Conservation (phyloP, 108 stramenopile genomes). For the Heterococcus sp. region DNA sequence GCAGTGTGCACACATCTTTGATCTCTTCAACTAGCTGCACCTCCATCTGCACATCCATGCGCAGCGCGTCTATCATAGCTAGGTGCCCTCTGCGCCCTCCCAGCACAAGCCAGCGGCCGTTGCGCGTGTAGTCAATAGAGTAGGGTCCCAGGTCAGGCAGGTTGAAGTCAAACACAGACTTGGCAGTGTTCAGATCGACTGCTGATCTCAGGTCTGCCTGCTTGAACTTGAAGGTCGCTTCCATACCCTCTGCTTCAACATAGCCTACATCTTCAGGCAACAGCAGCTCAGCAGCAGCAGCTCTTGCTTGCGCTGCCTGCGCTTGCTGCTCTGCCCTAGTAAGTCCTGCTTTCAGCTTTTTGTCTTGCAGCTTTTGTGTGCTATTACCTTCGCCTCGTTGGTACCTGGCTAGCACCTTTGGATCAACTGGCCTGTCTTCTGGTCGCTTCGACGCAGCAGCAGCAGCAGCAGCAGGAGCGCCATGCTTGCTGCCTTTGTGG, state of each 20-base stretch:
- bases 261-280: conserved; percentile 52
- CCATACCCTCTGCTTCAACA: conserved; percentile 60
- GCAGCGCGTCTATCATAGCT: conserved; percentile 37
- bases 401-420: neutral
- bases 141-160: conserved; percentile 61
- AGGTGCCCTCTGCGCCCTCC: conserved; percentile 50
- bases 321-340: conserved; percentile 23
- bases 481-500: no score
- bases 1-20: conserved; percentile 85
- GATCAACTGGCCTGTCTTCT: neutral
- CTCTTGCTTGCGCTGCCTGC: conserved; percentile 41
- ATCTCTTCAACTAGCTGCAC: conserved; percentile 67
- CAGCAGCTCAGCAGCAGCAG: conserved; percentile 59
- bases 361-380: conserved; percentile 9
- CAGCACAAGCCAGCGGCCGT: conserved; percentile 58
- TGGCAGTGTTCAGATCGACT: conserved; percentile 49
- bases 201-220: conserved; percentile 46
- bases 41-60: conserved; percentile 44
- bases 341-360: conserved; percentile 21
- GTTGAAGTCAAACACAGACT: conserved; percentile 49
- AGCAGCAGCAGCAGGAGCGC: no score
- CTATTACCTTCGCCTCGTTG: neutral
- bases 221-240: conserved; percentile 56
- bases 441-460: neutral
- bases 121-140: conserved; percentile 47